phyloP scores from a whole-genome alignment of 179 eudicot genomes.

The Gypsophila paniculata region DNA sequence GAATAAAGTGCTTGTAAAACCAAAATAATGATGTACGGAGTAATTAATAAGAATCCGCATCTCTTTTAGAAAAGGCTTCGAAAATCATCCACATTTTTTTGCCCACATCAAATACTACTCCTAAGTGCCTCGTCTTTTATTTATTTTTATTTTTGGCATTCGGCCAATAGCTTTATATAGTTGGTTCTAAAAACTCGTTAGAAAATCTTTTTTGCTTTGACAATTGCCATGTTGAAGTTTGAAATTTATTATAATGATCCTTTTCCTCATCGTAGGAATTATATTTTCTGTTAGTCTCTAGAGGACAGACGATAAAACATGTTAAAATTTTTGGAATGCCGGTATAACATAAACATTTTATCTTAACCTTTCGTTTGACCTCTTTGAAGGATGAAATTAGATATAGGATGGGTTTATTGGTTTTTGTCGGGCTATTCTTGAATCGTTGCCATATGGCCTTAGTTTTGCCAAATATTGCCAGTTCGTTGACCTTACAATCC shows the following conservation, averaged over 20 bases:
- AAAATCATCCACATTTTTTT: background rate
- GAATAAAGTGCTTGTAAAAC: background rate
- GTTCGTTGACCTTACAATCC: no score
- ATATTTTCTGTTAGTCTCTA: background rate
- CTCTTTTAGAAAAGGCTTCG: background rate
- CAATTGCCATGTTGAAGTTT: background rate
- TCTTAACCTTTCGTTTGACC: background rate
- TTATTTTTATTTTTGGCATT: background rate
- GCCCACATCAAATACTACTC: background rate
- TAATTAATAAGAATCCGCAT: background rate
- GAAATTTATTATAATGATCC: no score
- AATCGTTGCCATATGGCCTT: no score
- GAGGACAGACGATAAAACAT: background rate
- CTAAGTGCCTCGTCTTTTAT: background rate
- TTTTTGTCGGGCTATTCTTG: no score
- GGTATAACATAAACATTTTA: no score
- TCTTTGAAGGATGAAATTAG: background rate
- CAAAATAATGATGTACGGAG: background rate
- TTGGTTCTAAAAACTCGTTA: background rate
- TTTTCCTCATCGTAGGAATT: background rate
- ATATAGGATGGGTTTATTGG: no score
- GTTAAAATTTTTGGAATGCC: background rate
- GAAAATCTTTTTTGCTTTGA: background rate
- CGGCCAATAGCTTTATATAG: background rate
- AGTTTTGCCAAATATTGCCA: no score